Conservation (phyloP, 306 rosid genomes). For the Malus domestica region DNA sequence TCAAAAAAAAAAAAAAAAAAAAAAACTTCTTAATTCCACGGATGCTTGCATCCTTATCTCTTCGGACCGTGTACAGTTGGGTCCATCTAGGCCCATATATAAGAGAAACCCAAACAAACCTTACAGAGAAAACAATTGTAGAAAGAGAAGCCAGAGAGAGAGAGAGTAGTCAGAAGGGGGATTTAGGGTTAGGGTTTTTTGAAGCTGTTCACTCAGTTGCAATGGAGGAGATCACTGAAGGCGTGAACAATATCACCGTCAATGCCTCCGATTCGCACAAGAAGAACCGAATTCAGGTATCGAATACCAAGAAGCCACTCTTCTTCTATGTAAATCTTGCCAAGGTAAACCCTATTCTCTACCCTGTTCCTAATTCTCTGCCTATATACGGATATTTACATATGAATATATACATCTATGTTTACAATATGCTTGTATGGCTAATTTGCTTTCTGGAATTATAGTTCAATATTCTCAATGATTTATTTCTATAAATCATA, state of each 20-base stretch:
- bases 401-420: neutral
- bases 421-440: neutral
- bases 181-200: conserved; percentile 32
- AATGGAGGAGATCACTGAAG: conserved; percentile 41
- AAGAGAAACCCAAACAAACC: no score
- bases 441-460: neutral
- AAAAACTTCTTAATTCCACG: no score
- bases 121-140: neutral
- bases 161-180: neutral
- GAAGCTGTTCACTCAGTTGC: neutral
- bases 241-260: conserved; percentile 21
- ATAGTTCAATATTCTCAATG: neutral
- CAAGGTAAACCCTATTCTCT: conserved; percentile 14
- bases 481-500: neutral
- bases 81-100: neutral
- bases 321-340: conserved; percentile 49
- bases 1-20: no score
- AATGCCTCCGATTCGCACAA: conserved; percentile 15
- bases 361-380: neutral
- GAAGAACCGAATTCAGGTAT: conserved; percentile 47
- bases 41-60: no score
- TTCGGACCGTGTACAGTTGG: no score
- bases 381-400: neutral
- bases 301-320: conserved; percentile 42
- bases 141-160: neutral